These are phyloP conservation scores for Leishmania arabica DNA, from an alignment of 208 protist genomes.

Conservation along the genomic window DNA sequence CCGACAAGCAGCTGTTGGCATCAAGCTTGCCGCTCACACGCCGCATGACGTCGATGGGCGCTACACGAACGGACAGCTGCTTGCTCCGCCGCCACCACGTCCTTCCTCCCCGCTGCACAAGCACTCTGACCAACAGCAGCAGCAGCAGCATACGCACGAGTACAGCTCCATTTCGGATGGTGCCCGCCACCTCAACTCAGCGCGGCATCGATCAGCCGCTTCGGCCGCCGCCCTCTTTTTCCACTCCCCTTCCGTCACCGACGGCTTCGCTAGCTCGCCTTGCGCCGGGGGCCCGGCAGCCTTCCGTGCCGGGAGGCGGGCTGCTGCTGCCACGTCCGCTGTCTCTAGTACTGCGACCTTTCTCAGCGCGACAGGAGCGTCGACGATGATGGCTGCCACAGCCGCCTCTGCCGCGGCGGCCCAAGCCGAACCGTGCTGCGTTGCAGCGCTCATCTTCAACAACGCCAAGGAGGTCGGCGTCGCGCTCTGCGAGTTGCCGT, in stretches of 20 bases:
- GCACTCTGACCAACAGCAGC: not conserved
- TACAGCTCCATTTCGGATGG: slow-evolving; percentile 33
- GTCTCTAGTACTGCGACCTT: slow-evolving; percentile 1
- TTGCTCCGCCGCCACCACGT: not conserved
- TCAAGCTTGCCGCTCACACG: not conserved
- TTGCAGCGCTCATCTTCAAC: slow-evolving; percentile 81
- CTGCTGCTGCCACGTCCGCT: not conserved
- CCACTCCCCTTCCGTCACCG: slow-evolving; percentile 1
- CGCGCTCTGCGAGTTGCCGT: slow-evolving; percentile 63
- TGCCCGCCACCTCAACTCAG: slow-evolving; percentile 25
- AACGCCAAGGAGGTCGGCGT: slow-evolving; percentile 71
- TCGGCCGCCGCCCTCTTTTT: slow-evolving; percentile 20
- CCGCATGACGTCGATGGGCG: not conserved
- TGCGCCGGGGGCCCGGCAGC: not conserved
- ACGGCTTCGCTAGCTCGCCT: not conserved
- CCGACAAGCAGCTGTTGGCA: not conserved
- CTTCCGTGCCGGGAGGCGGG: not conserved
- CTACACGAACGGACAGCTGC: not conserved
- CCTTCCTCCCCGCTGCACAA: not conserved
- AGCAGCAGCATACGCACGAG: not conserved
- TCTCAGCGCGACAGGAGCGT: not conserved
- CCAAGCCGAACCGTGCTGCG: slow-evolving; percentile 41
- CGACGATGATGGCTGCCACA: not conserved
- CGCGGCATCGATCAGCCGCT: slow-evolving; percentile 23
- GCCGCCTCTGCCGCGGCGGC: slow-evolving; percentile 5